Base-by-base conservation (phyloP, 331 rosid species). In the Prunus yedoensis region DNA sequence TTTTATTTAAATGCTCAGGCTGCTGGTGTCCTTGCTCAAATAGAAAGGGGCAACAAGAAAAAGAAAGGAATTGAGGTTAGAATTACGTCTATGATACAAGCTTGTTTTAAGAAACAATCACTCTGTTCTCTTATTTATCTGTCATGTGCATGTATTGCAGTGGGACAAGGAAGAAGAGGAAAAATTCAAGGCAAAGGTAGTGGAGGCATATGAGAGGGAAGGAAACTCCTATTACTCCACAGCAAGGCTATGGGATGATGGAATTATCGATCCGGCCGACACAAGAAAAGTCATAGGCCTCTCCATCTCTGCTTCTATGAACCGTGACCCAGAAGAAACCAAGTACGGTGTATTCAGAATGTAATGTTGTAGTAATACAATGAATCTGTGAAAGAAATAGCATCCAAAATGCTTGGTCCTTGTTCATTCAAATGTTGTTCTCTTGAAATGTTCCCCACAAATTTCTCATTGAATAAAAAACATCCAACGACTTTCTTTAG, bases 231-330 rank as follows among this genome's bases (percentile, higher is more conserved):
- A 91, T 71, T 92, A 87, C 88, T 91, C 99, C 70, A 92, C 97
- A 17, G 97, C 96, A 5, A 87, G 99, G 91, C 89, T 94, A 7
- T 89, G 97, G 97, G 99, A 94, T 49, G 99, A 92, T 79, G 97
- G 97, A 77, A 80, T 94, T 70, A 89, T 92, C 74, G 99, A 94
- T 85, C 97, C 98, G 54, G 96, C 98, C 1, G 98, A 94, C 82
- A 90, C 95, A 35, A 87, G 97, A 85, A 91, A 75, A 82, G 64
- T 91, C 18, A 84, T 94, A n/a, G 97, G 96, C 43, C 87, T 91
- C 53, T 86, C 84, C 80, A 65, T 94, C 65, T 94, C 97, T 30
- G 92, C 97, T 32, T 91, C 95, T 63, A 58, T 71, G 78, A 89
- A 89, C 87, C 91, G 93, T 66, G 85, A 70, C 74, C 80, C 82